Percentiles rank a stretch among this genome's conserved stretches.
phyloP scores from a whole-genome alignment of 176 grass and related monocot genomes.

The Oryza glumipatula region DNA sequence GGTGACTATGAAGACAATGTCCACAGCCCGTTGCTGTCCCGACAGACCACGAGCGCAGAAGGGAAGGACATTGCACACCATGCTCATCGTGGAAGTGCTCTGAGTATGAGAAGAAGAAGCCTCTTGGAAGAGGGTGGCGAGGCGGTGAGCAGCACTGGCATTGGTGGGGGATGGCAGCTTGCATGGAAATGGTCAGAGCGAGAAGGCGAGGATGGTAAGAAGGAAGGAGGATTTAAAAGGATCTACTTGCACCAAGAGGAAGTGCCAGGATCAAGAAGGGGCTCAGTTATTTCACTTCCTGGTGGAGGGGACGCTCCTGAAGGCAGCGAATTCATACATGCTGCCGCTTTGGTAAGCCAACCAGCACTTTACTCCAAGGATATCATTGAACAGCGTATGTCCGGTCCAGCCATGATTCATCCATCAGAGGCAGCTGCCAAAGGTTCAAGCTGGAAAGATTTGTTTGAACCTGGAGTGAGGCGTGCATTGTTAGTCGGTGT shows the following conservation, averaged over 20 bases:
- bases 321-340: slow-evolving; percentile 65
- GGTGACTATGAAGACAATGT: slow-evolving; percentile 72
- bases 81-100: slow-evolving; percentile 51
- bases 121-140: slow-evolving; percentile 65
- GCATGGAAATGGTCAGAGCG: slow-evolving; percentile 88
- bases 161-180: slow-evolving; percentile 90
- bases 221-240: slow-evolving; percentile 80
- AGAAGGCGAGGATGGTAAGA: slow-evolving; percentile 74
- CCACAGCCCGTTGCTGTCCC: slow-evolving; percentile 75
- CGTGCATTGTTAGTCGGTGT: slow-evolving; percentile 76
- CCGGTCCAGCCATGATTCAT: slow-evolving; percentile 70
- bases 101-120: slow-evolving; percentile 64
- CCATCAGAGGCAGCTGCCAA: slow-evolving; percentile 63
- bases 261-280: slow-evolving; percentile 63
- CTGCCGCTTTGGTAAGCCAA: slow-evolving; percentile 84
- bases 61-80: slow-evolving; percentile 60
- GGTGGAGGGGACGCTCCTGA: slow-evolving; percentile 58
- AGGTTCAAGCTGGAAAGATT: slow-evolving; percentile 63
- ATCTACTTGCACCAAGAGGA: slow-evolving; percentile 89
- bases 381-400: slow-evolving; percentile 54
- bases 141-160: slow-evolving; percentile 73
- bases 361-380: slow-evolving; percentile 77
- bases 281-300: slow-evolving; percentile 70
- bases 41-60: slow-evolving; percentile 68
- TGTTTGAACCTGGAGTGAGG: slow-evolving; percentile 84